Evolutionary conservation across 768 basidiomycete genomes (phyloP).

Genomic region (Podaxis mareebaensis): DNA sequence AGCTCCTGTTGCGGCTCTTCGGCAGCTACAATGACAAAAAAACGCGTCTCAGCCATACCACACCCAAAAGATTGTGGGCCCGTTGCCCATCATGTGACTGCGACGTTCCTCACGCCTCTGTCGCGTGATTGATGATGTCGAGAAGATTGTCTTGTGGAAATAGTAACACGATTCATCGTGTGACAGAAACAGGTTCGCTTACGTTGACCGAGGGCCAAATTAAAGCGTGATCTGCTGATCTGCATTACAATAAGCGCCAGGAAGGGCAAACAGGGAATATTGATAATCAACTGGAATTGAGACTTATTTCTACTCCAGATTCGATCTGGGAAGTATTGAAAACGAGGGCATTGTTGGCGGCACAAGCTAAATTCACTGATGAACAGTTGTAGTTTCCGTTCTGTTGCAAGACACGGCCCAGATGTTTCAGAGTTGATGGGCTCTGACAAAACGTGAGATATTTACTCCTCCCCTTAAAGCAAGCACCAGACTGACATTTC

Average conservation of each 20-base stretch:
- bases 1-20: too few species aligned
- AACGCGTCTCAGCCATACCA: neutral
- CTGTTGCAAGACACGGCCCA: neutral
- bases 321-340: too few species aligned
- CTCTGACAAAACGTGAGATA: constrained; percentile 16
- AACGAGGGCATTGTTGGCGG: neutral
- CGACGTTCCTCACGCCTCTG: neutral
- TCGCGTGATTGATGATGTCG: neutral
- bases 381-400: neutral
- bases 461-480: constrained; percentile 8
- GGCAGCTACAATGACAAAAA: neutral
- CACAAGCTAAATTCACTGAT: neutral
- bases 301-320: too few species aligned
- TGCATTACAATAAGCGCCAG: neutral
- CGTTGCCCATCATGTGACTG: neutral
- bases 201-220: neutral
- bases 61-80: neutral
- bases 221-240: neutral
- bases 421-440: constrained; percentile 9
- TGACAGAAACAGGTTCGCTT: neutral
- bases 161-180: neutral
- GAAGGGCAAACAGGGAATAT: too few species aligned
- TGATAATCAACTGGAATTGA: too few species aligned
- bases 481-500: neutral
- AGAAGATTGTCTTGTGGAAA: neutral